Evolutionary conservation across 2,329 filamentous ascomycete genomes (phyloP).

Genomic region (Botrytis pseudocinerea): DNA sequence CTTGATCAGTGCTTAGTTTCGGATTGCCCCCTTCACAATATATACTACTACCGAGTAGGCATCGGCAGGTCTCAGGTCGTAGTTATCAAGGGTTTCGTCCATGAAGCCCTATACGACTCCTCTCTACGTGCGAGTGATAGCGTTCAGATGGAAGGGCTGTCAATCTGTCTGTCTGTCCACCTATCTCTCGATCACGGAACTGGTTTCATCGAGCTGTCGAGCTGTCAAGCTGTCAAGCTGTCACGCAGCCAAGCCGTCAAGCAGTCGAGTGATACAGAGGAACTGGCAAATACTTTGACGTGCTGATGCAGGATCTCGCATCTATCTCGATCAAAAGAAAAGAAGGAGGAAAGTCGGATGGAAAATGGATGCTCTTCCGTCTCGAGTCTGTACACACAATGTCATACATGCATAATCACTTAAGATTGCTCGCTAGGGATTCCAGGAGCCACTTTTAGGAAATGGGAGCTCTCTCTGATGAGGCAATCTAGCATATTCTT

Average conservation of each 20-base stretch:
- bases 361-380: background rate
- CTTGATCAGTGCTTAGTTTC: background rate
- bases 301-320: too few species aligned
- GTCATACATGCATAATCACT: background rate
- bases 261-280: background rate
- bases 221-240: background rate
- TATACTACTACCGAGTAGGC: too few species aligned
- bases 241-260: background rate
- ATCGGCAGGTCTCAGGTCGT: background rate
- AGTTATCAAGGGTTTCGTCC: background rate
- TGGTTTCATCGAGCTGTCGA: background rate
- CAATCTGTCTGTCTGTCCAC: background rate
- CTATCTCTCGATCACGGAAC: background rate
- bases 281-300: background rate
- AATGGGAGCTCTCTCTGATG: background rate
- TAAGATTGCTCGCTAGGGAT: background rate
- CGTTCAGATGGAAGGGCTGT: background rate
- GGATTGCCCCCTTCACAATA: background rate
- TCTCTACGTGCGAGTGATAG: background rate
- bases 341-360: background rate
- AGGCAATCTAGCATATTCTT: background rate
- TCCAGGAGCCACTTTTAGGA: background rate
- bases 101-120: background rate
- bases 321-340: background rate
- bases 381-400: background rate